Percentiles rank a stretch among this genome's conserved stretches.
phyloP scores from a whole-genome alignment of 2,329 filamentous ascomycete species.

The Pseudonectria buxi region DNA sequence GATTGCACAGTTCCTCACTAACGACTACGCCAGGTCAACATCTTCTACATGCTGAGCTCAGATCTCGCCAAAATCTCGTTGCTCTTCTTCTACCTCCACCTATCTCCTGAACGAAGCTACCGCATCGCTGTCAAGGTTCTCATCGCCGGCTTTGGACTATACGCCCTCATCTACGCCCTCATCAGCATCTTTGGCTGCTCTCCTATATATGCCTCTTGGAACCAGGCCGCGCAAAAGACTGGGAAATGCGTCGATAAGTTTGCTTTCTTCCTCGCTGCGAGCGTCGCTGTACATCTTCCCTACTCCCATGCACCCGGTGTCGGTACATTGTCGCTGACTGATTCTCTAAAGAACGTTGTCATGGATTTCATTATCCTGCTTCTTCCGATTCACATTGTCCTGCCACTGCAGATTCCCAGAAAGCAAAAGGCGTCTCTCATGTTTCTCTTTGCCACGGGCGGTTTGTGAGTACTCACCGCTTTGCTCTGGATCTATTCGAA shows the following conservation, averaged over 20 bases:
- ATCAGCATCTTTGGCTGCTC: constrained; percentile 17
- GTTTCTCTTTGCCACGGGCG: constrained; percentile 15
- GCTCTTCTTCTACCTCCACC: constrained; percentile 16
- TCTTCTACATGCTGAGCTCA: constrained; percentile 19
- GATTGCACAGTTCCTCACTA: too few species aligned
- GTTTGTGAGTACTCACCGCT: constrained; percentile 6
- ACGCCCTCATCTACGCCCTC: constrained; percentile 15
- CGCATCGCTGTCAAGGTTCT: constrained; percentile 8
- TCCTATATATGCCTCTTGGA: constrained; percentile 16
- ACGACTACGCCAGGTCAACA: constrained; percentile 18
- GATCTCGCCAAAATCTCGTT: constrained; percentile 17
- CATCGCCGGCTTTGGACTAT: constrained; percentile 6
- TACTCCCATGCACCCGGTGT: too few species aligned
- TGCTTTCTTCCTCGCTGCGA: constrained; percentile 16
- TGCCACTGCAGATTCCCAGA: constrained; percentile 12
- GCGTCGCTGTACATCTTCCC: too few species aligned
- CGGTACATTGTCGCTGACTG: too few species aligned
- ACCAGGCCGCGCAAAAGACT: constrained; percentile 12
- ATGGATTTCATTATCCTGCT: constrained; percentile 16
- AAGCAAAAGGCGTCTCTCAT: constrained; percentile 12
- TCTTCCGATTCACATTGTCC: constrained; percentile 9
- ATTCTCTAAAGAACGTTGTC: too few species aligned
- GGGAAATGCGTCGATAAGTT: constrained; percentile 19
- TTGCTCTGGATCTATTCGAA: fast-evolving
- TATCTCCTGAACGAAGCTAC: constrained; percentile 14